Evolutionary conservation across 495 filamentous ascomycete species (phyloP).

Genomic region (Aspergillus mulundensis): DNA sequence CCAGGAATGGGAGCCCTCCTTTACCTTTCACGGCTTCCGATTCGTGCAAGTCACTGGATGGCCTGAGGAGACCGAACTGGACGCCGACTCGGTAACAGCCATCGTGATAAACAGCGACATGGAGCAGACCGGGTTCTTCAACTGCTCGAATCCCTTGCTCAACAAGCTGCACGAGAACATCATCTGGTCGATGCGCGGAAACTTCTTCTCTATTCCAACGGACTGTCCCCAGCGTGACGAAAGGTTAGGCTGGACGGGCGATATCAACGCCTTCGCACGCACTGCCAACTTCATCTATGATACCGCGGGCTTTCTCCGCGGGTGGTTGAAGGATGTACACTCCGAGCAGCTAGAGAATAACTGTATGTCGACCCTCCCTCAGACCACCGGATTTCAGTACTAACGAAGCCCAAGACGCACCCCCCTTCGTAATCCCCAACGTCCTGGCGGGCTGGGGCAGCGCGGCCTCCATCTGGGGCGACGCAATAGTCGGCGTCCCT

Average conservation of each 20-base stretch:
- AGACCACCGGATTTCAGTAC: too few relatives aligned
- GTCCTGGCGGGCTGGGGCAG: slow-evolving; percentile 20
- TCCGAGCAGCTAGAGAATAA: slow-evolving; percentile 32
- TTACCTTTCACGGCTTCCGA: slow-evolving; percentile 21
- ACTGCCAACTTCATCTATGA: slow-evolving; percentile 52
- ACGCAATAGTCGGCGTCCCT: slow-evolving; percentile 44
- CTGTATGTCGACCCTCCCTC: too few relatives aligned
- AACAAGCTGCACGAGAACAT: slow-evolving; percentile 51
- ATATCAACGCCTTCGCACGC: slow-evolving; percentile 49
- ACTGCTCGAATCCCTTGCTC: slow-evolving; percentile 43
- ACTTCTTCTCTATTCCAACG: slow-evolving; percentile 52
- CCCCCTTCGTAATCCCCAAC: slow-evolving; percentile 38
- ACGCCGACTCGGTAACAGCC: slow-evolving; percentile 29
- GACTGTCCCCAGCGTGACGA: slow-evolving; percentile 58
- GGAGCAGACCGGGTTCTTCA: slow-evolving; percentile 42
- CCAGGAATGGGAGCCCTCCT: slow-evolving; percentile 8
- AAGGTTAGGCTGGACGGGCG: slow-evolving; percentile 56
- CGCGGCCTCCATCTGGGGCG: slow-evolving; percentile 45
- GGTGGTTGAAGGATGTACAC: slow-evolving; percentile 46
- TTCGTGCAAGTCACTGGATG: slow-evolving; percentile 50
- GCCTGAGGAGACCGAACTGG: slow-evolving; percentile 18
- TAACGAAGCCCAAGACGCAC: background rate
- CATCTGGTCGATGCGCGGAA: slow-evolving; percentile 52
- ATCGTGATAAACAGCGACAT: slow-evolving; percentile 51
- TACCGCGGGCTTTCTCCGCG: slow-evolving; percentile 43